A percentile compares a stretch with the other conserved stretches of the same genome.
phyloP scores from a whole-genome alignment of 306 rosid genomes.

The Arachis hypogaea region DNA sequence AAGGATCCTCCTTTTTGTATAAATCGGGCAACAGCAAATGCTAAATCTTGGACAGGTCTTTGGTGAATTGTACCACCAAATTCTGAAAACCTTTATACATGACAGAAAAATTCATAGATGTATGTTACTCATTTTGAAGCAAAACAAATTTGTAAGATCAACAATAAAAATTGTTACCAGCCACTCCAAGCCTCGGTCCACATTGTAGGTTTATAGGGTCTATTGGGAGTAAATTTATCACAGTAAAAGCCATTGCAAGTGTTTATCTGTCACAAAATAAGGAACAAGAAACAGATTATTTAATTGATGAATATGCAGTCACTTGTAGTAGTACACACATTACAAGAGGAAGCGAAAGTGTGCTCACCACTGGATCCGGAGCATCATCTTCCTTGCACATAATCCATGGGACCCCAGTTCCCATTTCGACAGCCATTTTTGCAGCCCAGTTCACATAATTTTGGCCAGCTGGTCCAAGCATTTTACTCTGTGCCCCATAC shows the following conservation, averaged over 20 bases:
- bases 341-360: slow-evolving; percentile 28
- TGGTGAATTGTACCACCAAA: slow-evolving; percentile 89
- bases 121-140: slow-evolving; percentile 16
- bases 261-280: slow-evolving; percentile 69
- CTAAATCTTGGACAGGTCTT: slow-evolving; percentile 96
- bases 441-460: slow-evolving; percentile 96
- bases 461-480: slow-evolving; percentile 79
- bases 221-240: slow-evolving; percentile 87
- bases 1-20: slow-evolving; percentile 94
- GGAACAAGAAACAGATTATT: slow-evolving; percentile 40
- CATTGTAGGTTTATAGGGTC: slow-evolving; percentile 85
- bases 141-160: slow-evolving; percentile 23
- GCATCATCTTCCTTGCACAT: slow-evolving; percentile 99
- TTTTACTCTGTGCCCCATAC: slow-evolving; percentile 87
- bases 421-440: slow-evolving; percentile 89
- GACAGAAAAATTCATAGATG: slow-evolving; percentile 14
- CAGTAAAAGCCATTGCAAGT: slow-evolving; percentile 98
- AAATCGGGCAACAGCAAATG: slow-evolving; percentile 85
- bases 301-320: slow-evolving; percentile 18
- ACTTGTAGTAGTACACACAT: slow-evolving; percentile 24
- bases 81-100: slow-evolving; percentile 78
- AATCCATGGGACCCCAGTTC: slow-evolving; percentile 97
- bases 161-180: slow-evolving; percentile 62
- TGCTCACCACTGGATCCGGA: slow-evolving; percentile 96
- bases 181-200: slow-evolving; percentile 99